Evolutionary conservation across 106 monocot genomes (phyloP).

Genomic region (Phalaenopsis aphrodite): DNA sequence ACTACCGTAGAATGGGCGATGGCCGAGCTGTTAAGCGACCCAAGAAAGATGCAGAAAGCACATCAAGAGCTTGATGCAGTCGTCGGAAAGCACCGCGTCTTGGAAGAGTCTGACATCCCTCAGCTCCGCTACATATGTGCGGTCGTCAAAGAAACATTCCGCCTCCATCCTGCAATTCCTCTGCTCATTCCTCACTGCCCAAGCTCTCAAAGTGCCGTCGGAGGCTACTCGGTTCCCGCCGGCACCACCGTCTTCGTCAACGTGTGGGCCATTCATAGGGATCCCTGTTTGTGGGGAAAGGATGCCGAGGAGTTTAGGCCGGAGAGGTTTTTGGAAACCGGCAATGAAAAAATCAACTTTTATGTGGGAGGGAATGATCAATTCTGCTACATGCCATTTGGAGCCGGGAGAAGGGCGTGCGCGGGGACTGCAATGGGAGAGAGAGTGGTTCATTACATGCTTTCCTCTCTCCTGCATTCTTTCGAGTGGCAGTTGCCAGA

Average conservation of each 20-base stretch:
- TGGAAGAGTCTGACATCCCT: constrained; percentile 13
- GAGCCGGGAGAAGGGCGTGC: constrained; percentile 20
- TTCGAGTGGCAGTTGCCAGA: constrained; percentile 20
- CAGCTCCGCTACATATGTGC: background rate
- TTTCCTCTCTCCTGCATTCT: constrained; percentile 10
- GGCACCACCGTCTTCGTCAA: constrained; percentile 4
- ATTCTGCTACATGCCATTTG: constrained; percentile 12
- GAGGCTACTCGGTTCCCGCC: constrained; percentile 1
- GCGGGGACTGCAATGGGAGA: constrained; percentile 7
- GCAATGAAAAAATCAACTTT: background rate
- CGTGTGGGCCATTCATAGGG: constrained; percentile 9
- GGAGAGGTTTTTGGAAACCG: constrained; percentile 20
- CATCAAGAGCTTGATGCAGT: constrained; percentile 28
- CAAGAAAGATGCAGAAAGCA: constrained; percentile 7
- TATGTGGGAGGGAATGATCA: constrained; percentile 1
- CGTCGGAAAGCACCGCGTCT: background rate
- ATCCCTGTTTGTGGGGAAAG: constrained; percentile 3
- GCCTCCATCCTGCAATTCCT: constrained; percentile 6
- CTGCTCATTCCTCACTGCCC: background rate
- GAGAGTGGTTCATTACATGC: background rate
- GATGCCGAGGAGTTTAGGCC: constrained; percentile 18
- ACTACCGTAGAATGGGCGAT: too few species aligned
- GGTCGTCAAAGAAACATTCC: constrained; percentile 10
- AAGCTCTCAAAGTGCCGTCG: background rate
- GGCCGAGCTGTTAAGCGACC: too few species aligned